Conservation (phyloP, 176 grass and related monocot genomes). For the Lolium rigidum region DNA sequence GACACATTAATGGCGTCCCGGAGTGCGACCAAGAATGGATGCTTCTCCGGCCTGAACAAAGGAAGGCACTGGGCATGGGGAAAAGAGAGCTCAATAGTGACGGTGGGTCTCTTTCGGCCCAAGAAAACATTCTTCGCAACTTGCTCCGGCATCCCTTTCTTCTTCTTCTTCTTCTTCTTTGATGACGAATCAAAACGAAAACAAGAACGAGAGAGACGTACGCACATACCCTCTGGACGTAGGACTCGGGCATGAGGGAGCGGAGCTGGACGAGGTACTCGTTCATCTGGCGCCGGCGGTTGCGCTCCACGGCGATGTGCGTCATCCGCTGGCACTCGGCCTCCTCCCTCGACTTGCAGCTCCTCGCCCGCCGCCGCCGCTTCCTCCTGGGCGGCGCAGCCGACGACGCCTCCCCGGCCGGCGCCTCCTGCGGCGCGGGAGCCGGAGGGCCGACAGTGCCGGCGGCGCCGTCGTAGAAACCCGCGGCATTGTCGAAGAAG, state of each 20-base stretch:
- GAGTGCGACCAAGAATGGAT: constrained; percentile 31
- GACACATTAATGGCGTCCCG: constrained; percentile 53
- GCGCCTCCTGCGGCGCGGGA: neutral
- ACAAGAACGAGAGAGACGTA: neutral
- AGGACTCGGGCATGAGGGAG: constrained; percentile 84
- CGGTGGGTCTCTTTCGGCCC: constrained; percentile 39
- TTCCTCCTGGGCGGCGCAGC: constrained; percentile 58
- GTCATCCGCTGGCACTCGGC: constrained; percentile 91
- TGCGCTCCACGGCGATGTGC: constrained; percentile 99
- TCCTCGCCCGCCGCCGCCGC: constrained; percentile 71
- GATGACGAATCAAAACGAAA: neutral
- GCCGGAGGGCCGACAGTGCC: constrained; percentile 14
- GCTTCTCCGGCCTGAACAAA: neutral
- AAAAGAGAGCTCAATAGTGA: neutral
- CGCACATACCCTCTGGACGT: constrained; percentile 77
- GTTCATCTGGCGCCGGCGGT: constrained; percentile 96
- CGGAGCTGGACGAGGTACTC: constrained; percentile 85
- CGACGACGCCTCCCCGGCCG: neutral
- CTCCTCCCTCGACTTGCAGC: constrained; percentile 88
- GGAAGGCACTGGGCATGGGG: neutral
- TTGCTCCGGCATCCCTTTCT: constrained; percentile 48
- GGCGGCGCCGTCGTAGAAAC: constrained; percentile 34
- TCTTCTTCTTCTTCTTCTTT: constrained; percentile 39
- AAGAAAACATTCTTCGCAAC: neutral
- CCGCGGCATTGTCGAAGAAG: constrained; percentile 57